These are phyloP conservation scores for Erysimum cheiri DNA, from an alignment of 441 rosid species.

Conservation along the genomic window DNA sequence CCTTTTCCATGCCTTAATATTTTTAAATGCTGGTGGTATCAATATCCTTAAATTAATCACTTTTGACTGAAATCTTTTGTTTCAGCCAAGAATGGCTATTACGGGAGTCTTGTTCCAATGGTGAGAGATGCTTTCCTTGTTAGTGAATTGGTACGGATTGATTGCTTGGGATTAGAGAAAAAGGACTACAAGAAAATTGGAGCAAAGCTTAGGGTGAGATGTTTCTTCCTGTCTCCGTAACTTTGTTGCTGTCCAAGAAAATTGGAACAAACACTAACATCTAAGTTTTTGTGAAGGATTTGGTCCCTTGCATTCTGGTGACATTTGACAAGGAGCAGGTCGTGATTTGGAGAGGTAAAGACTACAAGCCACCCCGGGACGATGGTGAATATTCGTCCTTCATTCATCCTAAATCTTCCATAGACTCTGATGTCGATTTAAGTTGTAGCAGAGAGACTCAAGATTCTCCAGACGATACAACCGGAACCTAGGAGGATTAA, in stretches of 20 bases:
- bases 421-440: conserved; percentile 31
- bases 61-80: conserved; percentile 28
- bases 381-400: conserved; percentile 46
- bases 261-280: conserved; percentile 19
- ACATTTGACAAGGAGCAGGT: conserved; percentile 94
- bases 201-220: conserved; percentile 79
- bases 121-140: conserved; percentile 86
- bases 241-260: not conserved
- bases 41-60: not conserved
- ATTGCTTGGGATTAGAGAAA: conserved; percentile 81
- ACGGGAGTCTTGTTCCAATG: conserved; percentile 86
- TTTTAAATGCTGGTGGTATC: conserved; percentile 5
- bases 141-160: conserved; percentile 75
- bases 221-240: conserved; percentile 17
- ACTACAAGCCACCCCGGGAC: conserved; percentile 60
- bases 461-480: conserved; percentile 9
- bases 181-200: conserved; percentile 95
- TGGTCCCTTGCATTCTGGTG: conserved; percentile 82
- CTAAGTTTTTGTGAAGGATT: conserved; percentile 55
- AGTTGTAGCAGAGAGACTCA: not conserved
- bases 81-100: conserved; percentile 94
- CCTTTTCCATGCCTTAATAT: conserved; percentile 19
- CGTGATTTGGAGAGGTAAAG: conserved; percentile 80
- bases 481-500: conserved; percentile 2
- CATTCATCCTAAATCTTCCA: conserved; percentile 42